These are phyloP conservation scores for Xerocomus nothofagi DNA, from an alignment of 1,284 basidiomycete genomes.

Conservation along the genomic window DNA sequence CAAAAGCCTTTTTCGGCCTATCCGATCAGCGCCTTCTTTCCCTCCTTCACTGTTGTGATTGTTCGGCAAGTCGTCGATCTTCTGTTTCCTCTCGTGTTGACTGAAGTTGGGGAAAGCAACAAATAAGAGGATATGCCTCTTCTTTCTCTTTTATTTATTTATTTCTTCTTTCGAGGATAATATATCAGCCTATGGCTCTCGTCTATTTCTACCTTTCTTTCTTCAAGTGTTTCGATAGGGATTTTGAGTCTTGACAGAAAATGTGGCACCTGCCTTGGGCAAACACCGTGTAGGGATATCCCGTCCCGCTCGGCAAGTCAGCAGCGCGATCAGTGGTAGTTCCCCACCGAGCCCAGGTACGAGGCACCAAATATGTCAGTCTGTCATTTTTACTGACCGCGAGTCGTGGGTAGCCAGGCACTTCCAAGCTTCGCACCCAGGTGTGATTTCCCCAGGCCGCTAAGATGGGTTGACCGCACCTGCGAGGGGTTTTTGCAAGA, in stretches of 20 bases:
- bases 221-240: not conserved
- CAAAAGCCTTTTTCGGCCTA: not conserved
- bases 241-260: not conserved
- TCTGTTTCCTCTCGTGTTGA: constrained; percentile 1
- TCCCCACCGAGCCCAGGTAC: constrained; percentile 17
- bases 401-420: constrained; percentile 3
- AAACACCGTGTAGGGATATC: not conserved
- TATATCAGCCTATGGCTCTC: not conserved
- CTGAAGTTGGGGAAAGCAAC: not conserved
- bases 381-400: constrained; percentile 2
- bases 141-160: not conserved
- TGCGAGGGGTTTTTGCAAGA: not conserved
- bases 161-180: not conserved
- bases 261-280: not conserved
- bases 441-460: constrained; percentile 1
- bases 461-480: not conserved
- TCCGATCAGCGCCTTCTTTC: constrained; percentile 6
- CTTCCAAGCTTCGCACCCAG: not conserved
- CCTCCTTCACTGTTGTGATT: not conserved
- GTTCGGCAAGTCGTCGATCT: constrained; percentile 7
- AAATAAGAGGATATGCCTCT: not conserved
- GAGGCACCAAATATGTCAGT: constrained; percentile 4
- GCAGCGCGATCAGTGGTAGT: constrained; percentile 1
- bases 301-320: constrained; percentile 1
- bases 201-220: not conserved